Percentiles rank a stretch among this genome's conserved stretches.
These are phyloP conservation scores for Sphagnum fallax DNA, from an alignment of 228 moss, liverwort and hornwort species.

Conservation along the genomic window DNA sequence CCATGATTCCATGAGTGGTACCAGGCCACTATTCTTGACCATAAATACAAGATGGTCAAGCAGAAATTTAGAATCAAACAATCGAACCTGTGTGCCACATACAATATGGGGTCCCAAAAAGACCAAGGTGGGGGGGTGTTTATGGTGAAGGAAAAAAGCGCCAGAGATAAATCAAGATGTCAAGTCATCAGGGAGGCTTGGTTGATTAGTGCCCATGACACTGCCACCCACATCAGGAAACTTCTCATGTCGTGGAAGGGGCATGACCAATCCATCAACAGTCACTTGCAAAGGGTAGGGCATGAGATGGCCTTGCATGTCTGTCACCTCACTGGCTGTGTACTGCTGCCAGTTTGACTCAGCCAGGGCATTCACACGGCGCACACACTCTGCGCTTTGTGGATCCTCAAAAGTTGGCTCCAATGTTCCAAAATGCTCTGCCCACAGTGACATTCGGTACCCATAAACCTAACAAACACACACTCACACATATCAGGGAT, in stretches of 20 bases:
- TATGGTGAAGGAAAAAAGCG: too few relatives aligned
- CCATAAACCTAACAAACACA: slow-evolving; percentile 61
- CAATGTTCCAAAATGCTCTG: slow-evolving; percentile 69
- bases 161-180: slow-evolving; percentile 16
- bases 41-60: too few relatives aligned
- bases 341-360: slow-evolving; percentile 75
- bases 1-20: too few relatives aligned
- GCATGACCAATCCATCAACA: slow-evolving; percentile 43
- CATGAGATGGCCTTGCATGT: slow-evolving; percentile 69
- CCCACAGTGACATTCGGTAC: slow-evolving; percentile 77
- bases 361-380: slow-evolving; percentile 43
- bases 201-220: slow-evolving; percentile 58
- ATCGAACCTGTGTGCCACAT: too few relatives aligned
- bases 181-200: slow-evolving; percentile 29
- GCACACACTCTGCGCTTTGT: slow-evolving; percentile 60
- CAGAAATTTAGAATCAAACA: too few relatives aligned
- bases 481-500: too few relatives aligned
- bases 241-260: slow-evolving; percentile 37
- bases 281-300: slow-evolving; percentile 64
- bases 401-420: slow-evolving; percentile 56
- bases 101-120: too few relatives aligned
- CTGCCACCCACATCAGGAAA: slow-evolving; percentile 96
- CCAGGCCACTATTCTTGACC: too few relatives aligned
- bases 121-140: too few relatives aligned
- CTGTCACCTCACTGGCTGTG: slow-evolving; percentile 39